These are phyloP conservation scores for Orbilia oligospora DNA, from an alignment of 2,329 filamentous ascomycete species.

Conservation along the genomic window DNA sequence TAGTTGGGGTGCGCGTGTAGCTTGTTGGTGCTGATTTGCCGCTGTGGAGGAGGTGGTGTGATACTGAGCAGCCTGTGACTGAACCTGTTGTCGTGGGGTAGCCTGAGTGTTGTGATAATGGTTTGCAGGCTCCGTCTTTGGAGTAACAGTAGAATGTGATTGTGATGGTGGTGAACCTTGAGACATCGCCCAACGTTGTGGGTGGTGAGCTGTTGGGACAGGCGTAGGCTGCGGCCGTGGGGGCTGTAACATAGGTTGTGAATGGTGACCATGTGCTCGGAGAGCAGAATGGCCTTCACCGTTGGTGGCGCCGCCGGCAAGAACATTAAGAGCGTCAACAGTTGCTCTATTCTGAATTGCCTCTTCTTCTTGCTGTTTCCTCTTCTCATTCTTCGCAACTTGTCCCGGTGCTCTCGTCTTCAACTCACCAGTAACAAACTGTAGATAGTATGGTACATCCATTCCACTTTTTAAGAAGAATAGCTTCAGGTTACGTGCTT, in stretches of 20 bases:
- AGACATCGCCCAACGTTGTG: constrained; percentile 59
- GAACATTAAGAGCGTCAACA: constrained; percentile 56
- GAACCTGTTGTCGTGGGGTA: constrained; percentile 6
- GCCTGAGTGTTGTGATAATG: constrained; percentile 17
- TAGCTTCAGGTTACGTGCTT: constrained; percentile 88
- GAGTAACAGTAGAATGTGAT: constrained; percentile 16
- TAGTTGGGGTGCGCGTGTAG: constrained; percentile 22
- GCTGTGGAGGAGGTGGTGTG: constrained; percentile 6
- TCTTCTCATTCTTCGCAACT: constrained; percentile 74
- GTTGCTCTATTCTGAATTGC: constrained; percentile 58
- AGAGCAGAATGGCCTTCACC: constrained; percentile 29
- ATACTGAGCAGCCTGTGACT: constrained; percentile 28
- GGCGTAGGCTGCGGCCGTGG: constrained; percentile 45
- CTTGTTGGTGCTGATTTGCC: not conserved
- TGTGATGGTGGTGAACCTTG: constrained; percentile 40
- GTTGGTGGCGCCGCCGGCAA: constrained; percentile 32
- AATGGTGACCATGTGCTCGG: constrained; percentile 34
- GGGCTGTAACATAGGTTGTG: constrained; percentile 47
- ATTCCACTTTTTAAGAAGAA: constrained; percentile 93
- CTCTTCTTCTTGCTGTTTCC: constrained; percentile 60
- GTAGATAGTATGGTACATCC: constrained; percentile 88
- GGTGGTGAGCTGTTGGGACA: constrained; percentile 42
- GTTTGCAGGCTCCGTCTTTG: constrained; percentile 28
- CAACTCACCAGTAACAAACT: constrained; percentile 89
- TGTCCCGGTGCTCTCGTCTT: constrained; percentile 85